Conservation (phyloP, 2,329 filamentous ascomycete genomes). For the Phyllosticta citrichinensis region DNA sequence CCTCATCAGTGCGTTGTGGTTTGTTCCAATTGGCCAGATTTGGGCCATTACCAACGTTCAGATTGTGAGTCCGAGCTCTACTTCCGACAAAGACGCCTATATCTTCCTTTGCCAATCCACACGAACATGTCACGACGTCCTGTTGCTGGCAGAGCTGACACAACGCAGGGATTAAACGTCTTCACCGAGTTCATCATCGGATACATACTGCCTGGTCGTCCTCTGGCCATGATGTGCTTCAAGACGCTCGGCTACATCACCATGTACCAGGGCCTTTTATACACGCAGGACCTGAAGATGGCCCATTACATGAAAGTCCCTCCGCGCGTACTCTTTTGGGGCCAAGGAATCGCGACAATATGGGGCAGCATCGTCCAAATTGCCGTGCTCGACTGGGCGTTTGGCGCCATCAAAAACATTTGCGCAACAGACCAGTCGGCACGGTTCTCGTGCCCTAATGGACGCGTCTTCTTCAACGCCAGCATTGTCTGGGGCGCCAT, state of each 20-base stretch:
- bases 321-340: constrained; percentile 40
- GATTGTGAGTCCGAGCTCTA: background rate
- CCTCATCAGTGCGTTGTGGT: constrained; percentile 45
- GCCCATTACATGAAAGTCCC: constrained; percentile 39
- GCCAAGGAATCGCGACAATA: constrained; percentile 41
- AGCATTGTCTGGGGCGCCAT: constrained; percentile 60
- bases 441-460: constrained; percentile 54
- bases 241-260: constrained; percentile 21
- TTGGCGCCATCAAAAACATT: constrained; percentile 31
- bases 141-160: background rate
- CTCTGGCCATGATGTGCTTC: constrained; percentile 52
- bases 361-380: constrained; percentile 21
- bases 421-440: constrained; percentile 27
- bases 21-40: constrained; percentile 16
- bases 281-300: constrained; percentile 7
- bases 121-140: too few species aligned
- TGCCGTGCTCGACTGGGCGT: constrained; percentile 21
- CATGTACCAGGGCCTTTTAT: constrained; percentile 12
- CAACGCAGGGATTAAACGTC: constrained; percentile 41
- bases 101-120: too few species aligned
- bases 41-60: constrained; percentile 10
- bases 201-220: constrained; percentile 43
- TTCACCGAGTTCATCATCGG: constrained; percentile 45
- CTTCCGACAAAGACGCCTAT: too few species aligned
- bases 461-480: constrained; percentile 54